Evolutionary conservation across 495 filamentous ascomycete genomes (phyloP), one percentile per base, ranked within the genome.

Genomic region (Hyaloscypha bicolor): DNA sequence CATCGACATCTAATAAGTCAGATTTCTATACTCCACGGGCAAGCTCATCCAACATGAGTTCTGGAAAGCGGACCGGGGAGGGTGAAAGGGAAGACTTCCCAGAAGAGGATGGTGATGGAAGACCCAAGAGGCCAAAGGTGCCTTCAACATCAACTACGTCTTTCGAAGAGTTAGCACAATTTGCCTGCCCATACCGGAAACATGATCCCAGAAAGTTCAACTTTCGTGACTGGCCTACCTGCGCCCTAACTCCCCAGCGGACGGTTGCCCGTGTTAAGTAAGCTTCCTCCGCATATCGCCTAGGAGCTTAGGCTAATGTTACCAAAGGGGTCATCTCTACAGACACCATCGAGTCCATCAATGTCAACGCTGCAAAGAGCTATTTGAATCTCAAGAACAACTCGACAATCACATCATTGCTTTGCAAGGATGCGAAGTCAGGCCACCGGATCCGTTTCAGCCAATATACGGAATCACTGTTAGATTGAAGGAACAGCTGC

Each of bases 181-280:
- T 66, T 25, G 64, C 64, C 2, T 66, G 64, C 31, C 64, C 64
- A 3, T 66, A 42, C 30, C 64, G 64, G 2, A 66, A 66, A 37
- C 64, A 61, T 53, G 42, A 66, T 61, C 64, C 64, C 37, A 39
- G 58, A 55, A 66, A 66, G 52, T 66, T 61, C 32, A 39, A 33
- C 55, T 42, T 66, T 9, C 19, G 32, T 12, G 11, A 59, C 3
- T 68, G 66, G 66, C 6, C 22, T 14, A 3, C 39, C n/a, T 68
- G 66, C 37, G 66, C 66, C 60, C 53, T 63, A 3, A 68, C 60
- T 2, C 53, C 60, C 1, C 60, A 59, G 16, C n/a, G 16, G 21
- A 53, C 21, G 2, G 51, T 68, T 4, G 22, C 51, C 32, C 66
- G 66, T n/a, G 52, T 68, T 52, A 68, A 68, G 66, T 68, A 55